Percentiles rank a stretch among this genome's conserved stretches.
phyloP scores from a whole-genome alignment of 2,329 filamentous ascomycete species.

The Penicillium sp. region DNA sequence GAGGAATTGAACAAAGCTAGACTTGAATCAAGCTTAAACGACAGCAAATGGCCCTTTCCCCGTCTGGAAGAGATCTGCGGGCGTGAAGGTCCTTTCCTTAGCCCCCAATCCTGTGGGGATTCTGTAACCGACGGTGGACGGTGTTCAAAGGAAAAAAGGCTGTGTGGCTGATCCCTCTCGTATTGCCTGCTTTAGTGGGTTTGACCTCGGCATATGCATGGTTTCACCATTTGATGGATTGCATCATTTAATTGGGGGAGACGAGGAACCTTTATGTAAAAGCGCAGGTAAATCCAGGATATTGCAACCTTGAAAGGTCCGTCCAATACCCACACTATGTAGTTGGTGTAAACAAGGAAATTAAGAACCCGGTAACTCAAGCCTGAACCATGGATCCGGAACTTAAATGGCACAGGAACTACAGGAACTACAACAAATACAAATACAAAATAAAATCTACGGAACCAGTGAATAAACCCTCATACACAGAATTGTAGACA shows the following conservation, averaged over 20 bases:
- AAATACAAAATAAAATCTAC: not conserved
- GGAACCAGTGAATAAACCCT: not conserved
- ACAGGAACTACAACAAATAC: not conserved
- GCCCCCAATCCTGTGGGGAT: not conserved
- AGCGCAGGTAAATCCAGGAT: not conserved
- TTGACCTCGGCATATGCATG: not conserved
- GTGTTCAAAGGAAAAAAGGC: not conserved
- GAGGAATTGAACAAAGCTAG: not conserved
- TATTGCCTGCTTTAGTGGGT: conserved; percentile 12
- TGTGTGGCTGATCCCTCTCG: conserved; percentile 16
- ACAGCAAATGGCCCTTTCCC: not conserved
- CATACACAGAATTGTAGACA: conserved; percentile 13
- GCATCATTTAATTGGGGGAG: not conserved
- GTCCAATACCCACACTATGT: not conserved
- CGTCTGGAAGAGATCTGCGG: conserved; percentile 10
- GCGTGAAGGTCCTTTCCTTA: conserved; percentile 3
- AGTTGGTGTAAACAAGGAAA: not conserved
- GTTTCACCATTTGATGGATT: not conserved
- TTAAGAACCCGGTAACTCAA: not conserved
- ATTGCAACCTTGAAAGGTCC: not conserved
- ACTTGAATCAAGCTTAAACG: conserved; percentile 7
- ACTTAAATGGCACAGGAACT: not conserved
- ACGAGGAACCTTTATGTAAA: not conserved
- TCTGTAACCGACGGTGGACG: not conserved
- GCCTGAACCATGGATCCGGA: not conserved